These are phyloP conservation scores for Lactifluus subvellereus DNA, from an alignment of 768 basidiomycete species.

Conservation along the genomic window DNA sequence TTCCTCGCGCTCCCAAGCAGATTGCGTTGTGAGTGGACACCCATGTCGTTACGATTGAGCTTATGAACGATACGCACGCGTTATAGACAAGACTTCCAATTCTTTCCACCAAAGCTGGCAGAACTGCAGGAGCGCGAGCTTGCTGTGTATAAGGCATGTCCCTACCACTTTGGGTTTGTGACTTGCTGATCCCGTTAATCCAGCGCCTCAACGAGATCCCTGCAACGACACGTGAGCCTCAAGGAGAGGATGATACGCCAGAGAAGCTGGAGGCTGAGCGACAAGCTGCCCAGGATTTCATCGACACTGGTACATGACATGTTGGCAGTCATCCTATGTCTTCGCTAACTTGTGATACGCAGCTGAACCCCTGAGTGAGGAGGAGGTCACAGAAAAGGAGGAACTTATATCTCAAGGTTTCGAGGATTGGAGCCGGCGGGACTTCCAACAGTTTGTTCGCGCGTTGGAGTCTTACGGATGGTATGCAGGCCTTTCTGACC, in stretches of 20 bases:
- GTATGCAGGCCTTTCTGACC: conserved; percentile 36
- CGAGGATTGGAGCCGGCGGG: conserved; percentile 85
- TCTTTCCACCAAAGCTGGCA: conserved; percentile 78
- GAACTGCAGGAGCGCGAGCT: conserved; percentile 85
- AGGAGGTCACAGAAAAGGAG: conserved; percentile 79
- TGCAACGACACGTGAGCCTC: conserved; percentile 59
- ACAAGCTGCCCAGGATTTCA: conserved; percentile 71
- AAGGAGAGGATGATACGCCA: conserved; percentile 66
- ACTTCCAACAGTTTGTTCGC: conserved; percentile 87
- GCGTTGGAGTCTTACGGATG: conserved; percentile 79
- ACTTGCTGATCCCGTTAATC: conserved; percentile 1
- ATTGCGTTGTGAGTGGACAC: conserved; percentile 56
- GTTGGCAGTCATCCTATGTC: no score
- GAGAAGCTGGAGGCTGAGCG: conserved; percentile 84
- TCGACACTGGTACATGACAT: conserved; percentile 63
- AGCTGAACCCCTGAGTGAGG: conserved; percentile 90
- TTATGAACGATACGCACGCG: background rate
- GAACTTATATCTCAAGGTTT: conserved; percentile 73
- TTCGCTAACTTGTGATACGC: conserved; percentile 1
- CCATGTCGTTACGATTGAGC: background rate
- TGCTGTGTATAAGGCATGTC: conserved; percentile 64
- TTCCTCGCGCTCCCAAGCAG: conserved; percentile 85
- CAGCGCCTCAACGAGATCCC: conserved; percentile 63
- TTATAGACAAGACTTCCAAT: conserved; percentile 89
- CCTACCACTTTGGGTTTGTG: background rate